Conservation (phyloP, 805 yeast genomes). For the Candida vartiovaarae region DNA sequence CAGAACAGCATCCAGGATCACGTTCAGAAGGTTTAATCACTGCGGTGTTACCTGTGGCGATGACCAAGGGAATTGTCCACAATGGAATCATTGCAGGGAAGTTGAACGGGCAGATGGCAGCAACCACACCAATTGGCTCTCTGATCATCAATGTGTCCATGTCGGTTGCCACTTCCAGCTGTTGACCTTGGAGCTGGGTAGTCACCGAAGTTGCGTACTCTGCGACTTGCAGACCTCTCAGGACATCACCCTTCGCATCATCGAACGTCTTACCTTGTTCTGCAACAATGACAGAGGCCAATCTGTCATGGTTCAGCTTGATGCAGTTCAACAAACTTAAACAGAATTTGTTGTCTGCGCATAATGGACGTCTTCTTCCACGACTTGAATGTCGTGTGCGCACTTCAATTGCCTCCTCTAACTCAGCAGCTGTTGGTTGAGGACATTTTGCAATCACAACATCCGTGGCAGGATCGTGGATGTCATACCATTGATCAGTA, state of each 20-base stretch:
- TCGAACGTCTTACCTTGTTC: constrained; percentile 75
- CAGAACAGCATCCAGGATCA: constrained; percentile 72
- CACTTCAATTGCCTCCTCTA: constrained; percentile 58
- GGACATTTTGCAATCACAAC: constrained; percentile 60
- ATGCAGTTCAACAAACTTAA: constrained; percentile 60
- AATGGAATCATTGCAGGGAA: constrained; percentile 77
- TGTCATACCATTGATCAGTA: constrained; percentile 51
- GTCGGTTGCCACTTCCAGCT: constrained; percentile 61
- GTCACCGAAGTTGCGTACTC: constrained; percentile 67
- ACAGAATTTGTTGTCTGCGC: constrained; percentile 55
- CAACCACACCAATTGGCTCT: constrained; percentile 68
- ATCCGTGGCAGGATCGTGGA: constrained; percentile 71
- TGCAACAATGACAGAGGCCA: constrained; percentile 57
- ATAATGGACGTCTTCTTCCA: constrained; percentile 33
- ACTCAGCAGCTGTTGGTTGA: constrained; percentile 56
- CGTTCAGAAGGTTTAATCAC: constrained; percentile 65
- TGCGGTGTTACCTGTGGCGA: constrained; percentile 67
- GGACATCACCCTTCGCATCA: constrained; percentile 70
- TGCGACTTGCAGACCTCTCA: constrained; percentile 73
- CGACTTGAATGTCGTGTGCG: constrained; percentile 49
- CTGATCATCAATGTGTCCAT: constrained; percentile 73
- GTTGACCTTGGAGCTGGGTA: constrained; percentile 53
- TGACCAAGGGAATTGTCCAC: constrained; percentile 48
- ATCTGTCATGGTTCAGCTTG: constrained; percentile 57
- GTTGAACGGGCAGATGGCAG: constrained; percentile 76